A percentile compares a stretch with the other conserved stretches of the same genome.
phyloP scores from a whole-genome alignment of 352 stramenopile genomes.

The Globisporangium barbulae region DNA sequence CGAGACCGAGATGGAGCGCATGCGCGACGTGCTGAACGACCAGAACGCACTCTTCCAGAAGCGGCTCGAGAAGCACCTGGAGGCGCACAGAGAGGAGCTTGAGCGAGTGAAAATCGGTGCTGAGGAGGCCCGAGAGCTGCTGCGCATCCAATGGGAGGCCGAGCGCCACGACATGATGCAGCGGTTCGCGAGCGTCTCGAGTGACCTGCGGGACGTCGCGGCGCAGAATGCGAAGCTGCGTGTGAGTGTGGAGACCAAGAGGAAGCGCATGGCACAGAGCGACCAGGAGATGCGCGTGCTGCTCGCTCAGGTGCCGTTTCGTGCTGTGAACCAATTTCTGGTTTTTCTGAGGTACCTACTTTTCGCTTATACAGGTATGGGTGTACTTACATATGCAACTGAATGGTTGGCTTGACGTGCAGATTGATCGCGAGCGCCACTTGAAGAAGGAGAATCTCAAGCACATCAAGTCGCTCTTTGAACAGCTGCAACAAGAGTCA shows the following conservation, averaged over 20 bases:
- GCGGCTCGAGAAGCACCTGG: constrained; percentile 40
- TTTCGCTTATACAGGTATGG: neutral
- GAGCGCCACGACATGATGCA: constrained; percentile 33
- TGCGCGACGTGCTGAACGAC: constrained; percentile 46
- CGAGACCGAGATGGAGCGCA: constrained; percentile 65
- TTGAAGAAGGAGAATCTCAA: constrained; percentile 65
- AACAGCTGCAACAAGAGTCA: constrained; percentile 58
- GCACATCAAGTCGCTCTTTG: constrained; percentile 76
- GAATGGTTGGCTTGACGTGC: neutral
- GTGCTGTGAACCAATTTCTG: neutral
- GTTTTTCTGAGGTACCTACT: neutral
- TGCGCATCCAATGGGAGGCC: constrained; percentile 32
- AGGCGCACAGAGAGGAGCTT: constrained; percentile 44
- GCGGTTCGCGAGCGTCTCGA: constrained; percentile 36
- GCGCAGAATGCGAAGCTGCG: constrained; percentile 52
- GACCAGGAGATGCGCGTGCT: constrained; percentile 68
- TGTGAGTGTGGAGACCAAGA: constrained; percentile 38
- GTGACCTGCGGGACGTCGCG: constrained; percentile 41
- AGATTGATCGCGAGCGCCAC: constrained; percentile 69
- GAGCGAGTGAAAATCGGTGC: constrained; percentile 22
- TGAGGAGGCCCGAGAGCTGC: constrained; percentile 39
- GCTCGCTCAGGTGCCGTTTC: constrained; percentile 39
- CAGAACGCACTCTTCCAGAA: constrained; percentile 59
- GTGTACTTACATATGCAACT: neutral
- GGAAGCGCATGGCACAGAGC: constrained; percentile 40